Conservation (phyloP, 129 eudicot genomes). For the Flaveria ramosissima region DNA sequence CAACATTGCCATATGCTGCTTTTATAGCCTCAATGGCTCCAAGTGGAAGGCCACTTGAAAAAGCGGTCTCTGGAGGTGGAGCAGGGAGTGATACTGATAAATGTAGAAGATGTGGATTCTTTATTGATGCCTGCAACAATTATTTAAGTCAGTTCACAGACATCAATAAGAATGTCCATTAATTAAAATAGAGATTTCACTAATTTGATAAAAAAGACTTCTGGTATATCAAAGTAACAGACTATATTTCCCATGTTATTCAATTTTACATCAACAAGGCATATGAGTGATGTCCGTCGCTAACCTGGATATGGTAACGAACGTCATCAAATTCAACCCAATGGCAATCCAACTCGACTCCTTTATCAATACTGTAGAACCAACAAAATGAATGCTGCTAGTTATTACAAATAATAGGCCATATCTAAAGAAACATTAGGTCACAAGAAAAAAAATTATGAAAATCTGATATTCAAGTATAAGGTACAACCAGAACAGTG, state of each 20-base stretch:
- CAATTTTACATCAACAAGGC: neutral
- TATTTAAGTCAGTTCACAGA: slow-evolving; percentile 14
- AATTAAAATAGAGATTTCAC: slow-evolving; percentile 12
- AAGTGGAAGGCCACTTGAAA: slow-evolving; percentile 76
- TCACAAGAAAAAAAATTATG: neutral
- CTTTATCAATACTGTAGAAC: slow-evolving; percentile 80
- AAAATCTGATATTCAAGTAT: slow-evolving; percentile 13
- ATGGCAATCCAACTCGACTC: slow-evolving; percentile 88
- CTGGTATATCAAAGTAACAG: slow-evolving; percentile 15
- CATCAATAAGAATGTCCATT: slow-evolving; percentile 1
- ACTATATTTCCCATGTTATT: slow-evolving; percentile 6
- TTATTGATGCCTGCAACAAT: slow-evolving; percentile 70
- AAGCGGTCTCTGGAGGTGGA: slow-evolving; percentile 83
- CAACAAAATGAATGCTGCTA: slow-evolving; percentile 19
- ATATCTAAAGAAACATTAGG: neutral
- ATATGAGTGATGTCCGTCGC: neutral
- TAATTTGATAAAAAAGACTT: neutral
- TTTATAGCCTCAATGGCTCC: slow-evolving; percentile 97
- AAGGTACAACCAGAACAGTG: neutral
- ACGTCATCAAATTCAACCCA: slow-evolving; percentile 97
- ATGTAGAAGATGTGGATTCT: slow-evolving; percentile 73
- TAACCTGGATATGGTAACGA: slow-evolving; percentile 92
- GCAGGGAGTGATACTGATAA: slow-evolving; percentile 75
- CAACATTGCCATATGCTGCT: slow-evolving; percentile 65
- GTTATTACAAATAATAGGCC: slow-evolving; percentile 5